Percentiles rank a stretch among this genome's conserved stretches.
Evolutionary conservation across 129 eudicot genomes (phyloP).

Genomic region (Escallonia herrerae): DNA sequence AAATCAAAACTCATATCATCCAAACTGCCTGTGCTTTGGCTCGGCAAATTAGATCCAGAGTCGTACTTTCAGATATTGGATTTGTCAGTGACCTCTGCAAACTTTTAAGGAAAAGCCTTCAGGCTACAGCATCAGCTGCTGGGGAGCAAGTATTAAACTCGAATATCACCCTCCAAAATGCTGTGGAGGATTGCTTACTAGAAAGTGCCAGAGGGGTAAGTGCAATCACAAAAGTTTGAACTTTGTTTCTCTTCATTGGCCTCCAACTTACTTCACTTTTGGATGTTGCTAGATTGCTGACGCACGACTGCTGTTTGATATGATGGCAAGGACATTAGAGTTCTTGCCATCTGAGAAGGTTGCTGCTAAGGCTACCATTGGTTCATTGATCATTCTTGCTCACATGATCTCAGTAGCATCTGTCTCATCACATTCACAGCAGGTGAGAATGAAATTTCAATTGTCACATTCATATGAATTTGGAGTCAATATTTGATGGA

Average conservation of each 20-base stretch:
- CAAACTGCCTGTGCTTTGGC: slow-evolving; percentile 75
- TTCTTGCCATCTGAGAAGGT: slow-evolving; percentile 52
- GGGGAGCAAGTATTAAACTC: slow-evolving; percentile 55
- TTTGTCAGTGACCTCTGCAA: slow-evolving; percentile 76
- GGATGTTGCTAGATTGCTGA: slow-evolving; percentile 51
- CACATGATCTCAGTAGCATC: slow-evolving; percentile 70
- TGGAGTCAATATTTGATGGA: neutral
- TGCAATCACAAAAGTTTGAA: neutral
- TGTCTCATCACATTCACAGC: slow-evolving; percentile 57
- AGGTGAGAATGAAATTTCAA: slow-evolving; percentile 26
- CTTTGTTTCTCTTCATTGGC: neutral
- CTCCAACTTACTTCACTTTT: slow-evolving; percentile 3
- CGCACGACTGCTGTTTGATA: slow-evolving; percentile 63
- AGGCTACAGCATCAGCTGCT: slow-evolving; percentile 66
- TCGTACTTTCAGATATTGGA: slow-evolving; percentile 63
- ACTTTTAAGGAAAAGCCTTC: slow-evolving; percentile 91
- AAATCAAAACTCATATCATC: slow-evolving; percentile 57
- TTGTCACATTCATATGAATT: too few species aligned
- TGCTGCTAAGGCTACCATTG: slow-evolving; percentile 73
- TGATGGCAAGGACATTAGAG: slow-evolving; percentile 85
- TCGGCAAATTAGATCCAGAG: slow-evolving; percentile 60
- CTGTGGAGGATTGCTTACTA: slow-evolving; percentile 77
- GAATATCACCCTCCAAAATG: slow-evolving; percentile 63
- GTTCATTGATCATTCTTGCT: slow-evolving; percentile 86
- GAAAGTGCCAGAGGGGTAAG: slow-evolving; percentile 93